phyloP scores from a whole-genome alignment of 352 stramenopile genomes.

The Phytophthora pisi region DNA sequence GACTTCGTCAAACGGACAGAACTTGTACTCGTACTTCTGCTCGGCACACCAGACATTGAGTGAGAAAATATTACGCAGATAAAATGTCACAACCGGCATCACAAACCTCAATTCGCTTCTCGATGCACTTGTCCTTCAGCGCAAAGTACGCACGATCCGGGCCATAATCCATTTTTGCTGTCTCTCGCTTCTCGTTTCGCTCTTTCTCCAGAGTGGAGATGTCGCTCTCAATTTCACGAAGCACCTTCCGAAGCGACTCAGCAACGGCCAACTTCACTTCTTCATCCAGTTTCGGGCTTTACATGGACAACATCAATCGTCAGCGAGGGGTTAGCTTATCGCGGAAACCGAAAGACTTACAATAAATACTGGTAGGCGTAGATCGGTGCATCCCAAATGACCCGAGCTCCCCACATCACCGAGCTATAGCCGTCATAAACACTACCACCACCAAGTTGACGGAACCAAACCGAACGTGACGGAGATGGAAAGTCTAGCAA shows the following conservation, averaged over 20 bases:
- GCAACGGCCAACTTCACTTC: conserved; percentile 62
- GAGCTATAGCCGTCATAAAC: conserved; percentile 57
- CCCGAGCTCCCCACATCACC: conserved; percentile 47
- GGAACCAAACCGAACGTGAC: conserved; percentile 56
- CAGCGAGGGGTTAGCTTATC: not conserved
- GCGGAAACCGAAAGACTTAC: conserved; percentile 40
- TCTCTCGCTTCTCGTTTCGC: conserved; percentile 44
- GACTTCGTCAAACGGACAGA: conserved; percentile 83
- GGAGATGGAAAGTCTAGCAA: conserved; percentile 38
- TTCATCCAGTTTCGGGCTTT: conserved; percentile 64
- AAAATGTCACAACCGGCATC: not conserved
- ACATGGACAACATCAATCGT: conserved; percentile 11
- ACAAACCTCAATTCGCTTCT: conserved; percentile 76
- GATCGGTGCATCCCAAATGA: conserved; percentile 75
- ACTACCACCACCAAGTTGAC: conserved; percentile 57
- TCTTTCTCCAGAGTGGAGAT: conserved; percentile 64
- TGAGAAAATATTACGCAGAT: not conserved
- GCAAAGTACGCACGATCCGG: conserved; percentile 73
- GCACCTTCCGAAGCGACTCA: conserved; percentile 67
- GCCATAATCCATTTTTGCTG: conserved; percentile 66
- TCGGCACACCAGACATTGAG: not conserved
- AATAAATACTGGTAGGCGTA: conserved; percentile 80
- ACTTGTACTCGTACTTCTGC: conserved; percentile 89
- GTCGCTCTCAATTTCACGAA: conserved; percentile 71
- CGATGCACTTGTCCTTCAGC: conserved; percentile 79